Base-by-base conservation (phyloP, 164 flowering plant genomes). In the Tinospora cordifolia region DNA sequence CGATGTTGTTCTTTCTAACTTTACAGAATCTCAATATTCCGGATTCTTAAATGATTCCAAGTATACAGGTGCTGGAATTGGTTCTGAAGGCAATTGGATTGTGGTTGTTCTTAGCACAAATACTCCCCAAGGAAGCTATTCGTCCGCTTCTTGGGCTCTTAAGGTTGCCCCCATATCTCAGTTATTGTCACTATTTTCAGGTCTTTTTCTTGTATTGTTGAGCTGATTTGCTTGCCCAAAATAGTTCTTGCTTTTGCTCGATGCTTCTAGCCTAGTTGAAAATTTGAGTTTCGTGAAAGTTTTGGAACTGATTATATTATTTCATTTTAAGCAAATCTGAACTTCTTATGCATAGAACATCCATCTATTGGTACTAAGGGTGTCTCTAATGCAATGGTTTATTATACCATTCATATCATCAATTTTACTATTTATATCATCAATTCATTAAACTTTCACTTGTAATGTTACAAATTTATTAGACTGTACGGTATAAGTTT, bases 41-140 rank as follows among this genome's bases (percentile, higher is more conserved):
- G 44, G 25, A 0, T 44, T 67, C 69, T 79, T 88, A 25, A 87
- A 87, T 36, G 84, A 83, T 74, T 79, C 83, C 74, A 74, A 77
- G 69, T 90, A 73, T 68, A 80, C 82, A 0, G 91, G 89, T 49
- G 79, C 54, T 59, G 91, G 93, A 12, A 74, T 90, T 51, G 85
- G 86, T 40, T 75, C 85, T 12, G 89, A 87, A 22, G 80, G 69
- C 26, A 63, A 88, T 70, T 90, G 96, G 96, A 81, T 85, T 19
- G 93, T 88, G 21, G 83, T 85, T 30, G 79, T 88, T 54, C 77
- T 88, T 57, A 84, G 80, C 70, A 86, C 92, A 13, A 77, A 59
- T 72, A 80, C 88, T 0, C 22, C 82, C 1, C 78, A 63, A 0
- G 96, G 92, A 60, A 85, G 79, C 69, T 87, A 72, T 70, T 75